Percentiles rank a stretch among this genome's conserved stretches.
These are phyloP conservation scores for Aspergillus leporis DNA, from an alignment of 495 filamentous ascomycete genomes.

Conservation along the genomic window DNA sequence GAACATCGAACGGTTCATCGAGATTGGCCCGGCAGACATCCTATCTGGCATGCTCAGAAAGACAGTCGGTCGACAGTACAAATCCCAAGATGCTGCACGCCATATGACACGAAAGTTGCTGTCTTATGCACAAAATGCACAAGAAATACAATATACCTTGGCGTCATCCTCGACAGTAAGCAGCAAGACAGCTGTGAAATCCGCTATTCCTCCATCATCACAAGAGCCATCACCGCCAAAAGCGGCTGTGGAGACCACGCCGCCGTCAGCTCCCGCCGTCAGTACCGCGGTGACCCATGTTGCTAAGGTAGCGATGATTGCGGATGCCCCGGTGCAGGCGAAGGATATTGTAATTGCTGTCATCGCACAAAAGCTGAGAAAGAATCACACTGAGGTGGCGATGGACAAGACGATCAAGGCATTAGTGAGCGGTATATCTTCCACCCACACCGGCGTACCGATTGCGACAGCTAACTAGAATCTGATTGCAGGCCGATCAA, in stretches of 20 bases:
- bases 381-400: background rate
- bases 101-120: constrained; percentile 44
- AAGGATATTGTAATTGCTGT: background rate
- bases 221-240: background rate
- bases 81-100: constrained; percentile 89
- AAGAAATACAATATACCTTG: background rate
- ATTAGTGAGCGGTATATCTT: background rate
- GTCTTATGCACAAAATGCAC: constrained; percentile 62
- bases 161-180: background rate
- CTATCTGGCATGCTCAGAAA: constrained; percentile 94
- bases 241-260: background rate
- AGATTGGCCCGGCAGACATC: constrained; percentile 93
- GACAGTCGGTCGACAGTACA: constrained; percentile 90
- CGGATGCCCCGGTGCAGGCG: background rate
- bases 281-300: background rate
- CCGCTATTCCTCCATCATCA: background rate
- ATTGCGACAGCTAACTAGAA: constrained; percentile 48
- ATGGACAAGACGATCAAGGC: background rate
- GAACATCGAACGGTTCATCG: constrained; percentile 90
- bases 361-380: background rate
- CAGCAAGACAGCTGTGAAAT: background rate
- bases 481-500: constrained; percentile 73
- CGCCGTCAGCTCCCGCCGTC: no score
- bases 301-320: background rate
- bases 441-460: background rate